Evolutionary conservation across 2,329 filamentous ascomycete genomes (phyloP).

Genomic region (Neobulgaria alba): DNA sequence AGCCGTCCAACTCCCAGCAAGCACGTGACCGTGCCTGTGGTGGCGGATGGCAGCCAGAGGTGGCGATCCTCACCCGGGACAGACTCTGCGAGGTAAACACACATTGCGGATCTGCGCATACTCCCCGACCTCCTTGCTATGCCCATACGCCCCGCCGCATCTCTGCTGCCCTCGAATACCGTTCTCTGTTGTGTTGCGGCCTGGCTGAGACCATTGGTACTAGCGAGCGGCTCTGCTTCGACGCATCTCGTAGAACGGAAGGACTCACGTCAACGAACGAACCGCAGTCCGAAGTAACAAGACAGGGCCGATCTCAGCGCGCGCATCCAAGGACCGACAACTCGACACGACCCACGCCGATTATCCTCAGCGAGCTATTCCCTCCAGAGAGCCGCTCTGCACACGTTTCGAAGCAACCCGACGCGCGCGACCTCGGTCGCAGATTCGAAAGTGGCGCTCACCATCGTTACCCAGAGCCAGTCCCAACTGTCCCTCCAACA

Average conservation of each 20-base stretch:
- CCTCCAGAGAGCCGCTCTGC: slow-evolving; percentile 6
- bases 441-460: slow-evolving; percentile 21
- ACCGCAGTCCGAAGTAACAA: background rate
- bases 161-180: background rate
- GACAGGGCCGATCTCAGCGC: too few relatives aligned
- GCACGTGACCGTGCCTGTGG: too few relatives aligned
- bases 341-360: too few relatives aligned
- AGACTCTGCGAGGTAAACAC: background rate
- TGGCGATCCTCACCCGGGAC: too few relatives aligned
- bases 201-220: background rate
- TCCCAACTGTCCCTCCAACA: slow-evolving; percentile 48
- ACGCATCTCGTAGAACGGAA: background rate
- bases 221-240: background rate
- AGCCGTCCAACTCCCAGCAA: too few relatives aligned
- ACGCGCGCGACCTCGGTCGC: slow-evolving; percentile 12
- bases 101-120: background rate
- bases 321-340: too few relatives aligned
- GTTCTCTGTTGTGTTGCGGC: background rate
- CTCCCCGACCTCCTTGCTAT: too few relatives aligned
- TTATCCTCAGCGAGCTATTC: slow-evolving; percentile 2
- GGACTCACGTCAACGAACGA: slow-evolving; percentile 2
- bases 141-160: too few relatives aligned
- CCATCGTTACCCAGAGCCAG: slow-evolving; percentile 13
- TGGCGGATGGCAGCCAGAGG: too few relatives aligned
- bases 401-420: background rate